Base-by-base conservation (phyloP, 257 asterid species). In the Jaltomata sinuosa region DNA sequence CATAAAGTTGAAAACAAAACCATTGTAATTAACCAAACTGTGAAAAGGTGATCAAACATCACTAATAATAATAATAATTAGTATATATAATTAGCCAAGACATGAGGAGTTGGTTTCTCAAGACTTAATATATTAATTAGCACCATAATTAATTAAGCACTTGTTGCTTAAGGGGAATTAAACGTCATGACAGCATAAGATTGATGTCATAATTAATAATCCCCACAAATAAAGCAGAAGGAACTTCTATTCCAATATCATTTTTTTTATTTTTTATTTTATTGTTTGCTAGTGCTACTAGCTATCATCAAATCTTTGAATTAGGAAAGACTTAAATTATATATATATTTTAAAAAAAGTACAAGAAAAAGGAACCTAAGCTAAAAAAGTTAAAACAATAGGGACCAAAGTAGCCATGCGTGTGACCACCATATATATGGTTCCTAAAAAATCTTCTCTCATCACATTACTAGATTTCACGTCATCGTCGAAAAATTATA, bases 381-480 rank as follows among this genome's bases (percentile, higher is more conserved):
- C 61, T 76, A 27, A 78, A 36, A 49, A 65, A 32, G 59, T 64
- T 80, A 25, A 36, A 54, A 25, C 40, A 42, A 62, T 64, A 87
- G 95, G 94, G 95, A 90, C 97, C 92, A 90, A 86, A 87, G 86
- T 45, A 84, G 86, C 94, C 95, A 93, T 93, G 95, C 94, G 93
- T 93, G 96, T 88, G 97, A 90, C 92, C 94, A 93, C 89, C 87
- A 42, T 72, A 45, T 86, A 87, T 80, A 89, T 84, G 90, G 88
- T 86, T 85, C 59, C 86, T 85, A 89, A 14, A 62, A 62, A 14
- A 3, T 62, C n/a, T 62, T 19, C 25, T 55, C 11, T 47, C n/a
- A 52, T 59, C 76, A 3, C 8, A n/a, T 69, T 69, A 21, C 69
- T 12, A 0, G 9, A 57, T 31, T 79, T 21, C n/a, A 69, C 6